Percentiles rank a stretch among this genome's conserved stretches.
Evolutionary conservation across 2,329 filamentous ascomycete genomes (phyloP).

Genomic region (Penicillium sp.): DNA sequence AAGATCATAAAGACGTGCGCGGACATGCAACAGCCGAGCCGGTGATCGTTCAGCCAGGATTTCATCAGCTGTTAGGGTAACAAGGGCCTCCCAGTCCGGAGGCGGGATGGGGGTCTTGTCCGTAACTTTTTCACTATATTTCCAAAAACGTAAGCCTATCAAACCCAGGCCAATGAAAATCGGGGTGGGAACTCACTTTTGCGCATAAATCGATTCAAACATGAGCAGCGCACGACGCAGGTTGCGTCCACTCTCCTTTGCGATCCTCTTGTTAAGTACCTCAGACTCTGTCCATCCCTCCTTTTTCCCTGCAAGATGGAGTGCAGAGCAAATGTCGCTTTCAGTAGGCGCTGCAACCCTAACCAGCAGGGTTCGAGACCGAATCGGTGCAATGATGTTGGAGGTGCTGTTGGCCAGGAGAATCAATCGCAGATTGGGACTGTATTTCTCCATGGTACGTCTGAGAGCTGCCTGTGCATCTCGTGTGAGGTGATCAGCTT

Average conservation of each 20-base stretch:
- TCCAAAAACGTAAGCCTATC: slow-evolving; percentile 5
- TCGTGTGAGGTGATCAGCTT: slow-evolving; percentile 85
- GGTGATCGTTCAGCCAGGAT: slow-evolving; percentile 92
- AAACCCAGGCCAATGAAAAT: not conserved
- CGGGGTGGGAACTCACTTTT: slow-evolving; percentile 61
- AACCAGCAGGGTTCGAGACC: slow-evolving; percentile 81
- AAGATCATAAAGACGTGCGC: slow-evolving; percentile 91
- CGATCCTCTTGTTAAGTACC: slow-evolving; percentile 73
- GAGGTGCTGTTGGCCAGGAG: slow-evolving; percentile 90
- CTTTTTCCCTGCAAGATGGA: slow-evolving; percentile 61
- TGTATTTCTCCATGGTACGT: slow-evolving; percentile 98
- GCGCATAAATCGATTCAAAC: slow-evolving; percentile 93
- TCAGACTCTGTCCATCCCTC: slow-evolving; percentile 74
- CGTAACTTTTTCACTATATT: slow-evolving; percentile 70
- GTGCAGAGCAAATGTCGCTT: slow-evolving; percentile 69
- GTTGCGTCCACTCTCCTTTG: slow-evolving; percentile 82
- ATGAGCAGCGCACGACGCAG: slow-evolving; percentile 82
- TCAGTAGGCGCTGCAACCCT: slow-evolving; percentile 83
- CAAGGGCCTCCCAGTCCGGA: slow-evolving; percentile 91
- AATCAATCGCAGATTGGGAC: slow-evolving; percentile 83
- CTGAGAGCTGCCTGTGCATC: slow-evolving; percentile 92
- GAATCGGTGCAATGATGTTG: slow-evolving; percentile 97
- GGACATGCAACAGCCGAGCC: slow-evolving; percentile 72
- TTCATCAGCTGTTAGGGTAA: slow-evolving; percentile 79
- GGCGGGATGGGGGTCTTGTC: slow-evolving; percentile 84